Base-by-base conservation (phyloP, 306 rosid genomes). In the Elaeagnus macrophylla region DNA sequence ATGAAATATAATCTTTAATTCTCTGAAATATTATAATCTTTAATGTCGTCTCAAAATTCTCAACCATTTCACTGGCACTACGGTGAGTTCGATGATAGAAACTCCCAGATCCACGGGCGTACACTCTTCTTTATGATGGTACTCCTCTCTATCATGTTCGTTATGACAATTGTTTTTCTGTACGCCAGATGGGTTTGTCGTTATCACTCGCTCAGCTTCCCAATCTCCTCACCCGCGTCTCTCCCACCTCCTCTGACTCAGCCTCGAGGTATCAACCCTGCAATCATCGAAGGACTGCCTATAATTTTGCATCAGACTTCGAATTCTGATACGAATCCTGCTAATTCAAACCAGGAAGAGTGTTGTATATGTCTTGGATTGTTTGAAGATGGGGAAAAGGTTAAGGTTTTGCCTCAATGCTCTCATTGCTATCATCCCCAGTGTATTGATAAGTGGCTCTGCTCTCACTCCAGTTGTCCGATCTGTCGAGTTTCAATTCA, bases 151-250 rank as follows among this genome's bases (percentile, higher is more conserved):
- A 62, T 81, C 57, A 39, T 82, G 60, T 77, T 86, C 46, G 67
- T 84, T 32, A 51, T 68, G 11, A 41, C 78, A 0, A 74, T 90
- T 60, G 69, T 86, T 62, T 54, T 81, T 73, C 74, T 86, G 61
- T 90, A 90, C 77, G 75, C 86, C 10, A 81, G 91, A 36, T 86
- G 94, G 95, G 51, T 79, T 56, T 86, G 83, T 75, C 88, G 84
- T 36, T 0, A 13, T 60, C 11, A 7, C 59, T 15, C 3, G 49
- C 20, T 12, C 53, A 1, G 7, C 54, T 10, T 14, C 66, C 5
- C 12, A 25, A 7, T 11, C 51, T n/a, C 70, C 18, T 14, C 85
- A 50, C 44, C 60, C 67, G 68, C 79, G 64, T 56, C 67, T 70
- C 3, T 59, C 51, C 5, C 20, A 36, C 54, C 66, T 3, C 38